Evolutionary conservation across 2,329 filamentous ascomycete species (phyloP).

Genomic region (Venturia effusa): DNA sequence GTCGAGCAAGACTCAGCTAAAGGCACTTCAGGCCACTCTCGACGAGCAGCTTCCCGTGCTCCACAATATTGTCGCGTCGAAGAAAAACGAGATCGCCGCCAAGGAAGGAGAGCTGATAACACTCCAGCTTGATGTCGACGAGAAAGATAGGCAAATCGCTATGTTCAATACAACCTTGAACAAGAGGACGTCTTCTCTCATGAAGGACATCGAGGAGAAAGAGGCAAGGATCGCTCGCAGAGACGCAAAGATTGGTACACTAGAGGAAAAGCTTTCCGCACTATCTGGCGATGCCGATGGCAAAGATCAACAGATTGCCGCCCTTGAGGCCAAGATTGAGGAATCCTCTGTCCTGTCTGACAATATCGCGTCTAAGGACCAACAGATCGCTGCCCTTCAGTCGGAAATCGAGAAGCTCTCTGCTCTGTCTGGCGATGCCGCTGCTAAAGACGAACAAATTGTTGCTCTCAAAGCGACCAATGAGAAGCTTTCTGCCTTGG

Average conservation of each 20-base stretch:
- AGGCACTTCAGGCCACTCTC: background rate
- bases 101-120: background rate
- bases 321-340: background rate
- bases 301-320: background rate
- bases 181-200: background rate
- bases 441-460: background rate
- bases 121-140: background rate
- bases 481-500: background rate
- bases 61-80: background rate
- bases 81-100: background rate
- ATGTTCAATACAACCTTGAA: background rate
- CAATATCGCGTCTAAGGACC: background rate
- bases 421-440: background rate
- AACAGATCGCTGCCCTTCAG: background rate
- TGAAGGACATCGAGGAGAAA: background rate
- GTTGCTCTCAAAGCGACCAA: background rate
- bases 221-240: background rate
- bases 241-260: background rate
- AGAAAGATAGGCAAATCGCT: background rate
- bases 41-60: background rate
- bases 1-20: background rate
- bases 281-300: background rate
- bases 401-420: background rate
- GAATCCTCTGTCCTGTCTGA: background rate
- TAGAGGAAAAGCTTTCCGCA: background rate